phyloP scores from a whole-genome alignment of 2,329 filamentous ascomycete species.

The Aspergillus fumigatus region DNA sequence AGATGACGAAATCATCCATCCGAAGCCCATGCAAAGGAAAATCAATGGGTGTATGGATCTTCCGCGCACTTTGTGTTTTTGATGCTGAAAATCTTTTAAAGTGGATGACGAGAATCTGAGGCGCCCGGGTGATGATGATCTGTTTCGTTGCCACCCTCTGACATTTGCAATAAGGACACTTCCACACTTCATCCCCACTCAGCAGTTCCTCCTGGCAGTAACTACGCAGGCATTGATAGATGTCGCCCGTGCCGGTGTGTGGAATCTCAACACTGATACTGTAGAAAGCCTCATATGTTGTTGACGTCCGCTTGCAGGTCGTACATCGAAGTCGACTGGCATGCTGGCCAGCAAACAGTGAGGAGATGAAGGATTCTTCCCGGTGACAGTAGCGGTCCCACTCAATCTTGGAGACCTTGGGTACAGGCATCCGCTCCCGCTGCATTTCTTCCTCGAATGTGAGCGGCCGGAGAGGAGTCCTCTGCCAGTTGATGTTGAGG shows the following conservation, averaged over 20 bases:
- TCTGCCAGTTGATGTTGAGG: constrained; percentile 65
- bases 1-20: constrained; percentile 57
- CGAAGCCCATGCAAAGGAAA: constrained; percentile 72
- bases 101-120: constrained; percentile 71
- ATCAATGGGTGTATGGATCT: constrained; percentile 66
- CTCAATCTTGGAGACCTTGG: constrained; percentile 65
- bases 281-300: constrained; percentile 67
- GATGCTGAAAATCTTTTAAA: constrained; percentile 66
- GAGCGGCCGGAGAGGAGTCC: constrained; percentile 53
- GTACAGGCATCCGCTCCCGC: constrained; percentile 57
- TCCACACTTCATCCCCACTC: constrained; percentile 63
- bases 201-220: constrained; percentile 66
- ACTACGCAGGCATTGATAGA: constrained; percentile 65
- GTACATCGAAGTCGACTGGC: constrained; percentile 58
- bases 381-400: constrained; percentile 68
- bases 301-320: constrained; percentile 59
- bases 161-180: constrained; percentile 69
- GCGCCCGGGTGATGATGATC: constrained; percentile 70
- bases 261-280: constrained; percentile 68
- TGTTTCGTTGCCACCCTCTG: constrained; percentile 64
- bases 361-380: constrained; percentile 71
- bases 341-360: constrained; percentile 71
- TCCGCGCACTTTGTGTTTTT: constrained; percentile 54
- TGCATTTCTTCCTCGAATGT: constrained; percentile 57
- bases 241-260: constrained; percentile 53